Conservation (phyloP, 257 asterid genomes). For the Solanum clarkiae region DNA sequence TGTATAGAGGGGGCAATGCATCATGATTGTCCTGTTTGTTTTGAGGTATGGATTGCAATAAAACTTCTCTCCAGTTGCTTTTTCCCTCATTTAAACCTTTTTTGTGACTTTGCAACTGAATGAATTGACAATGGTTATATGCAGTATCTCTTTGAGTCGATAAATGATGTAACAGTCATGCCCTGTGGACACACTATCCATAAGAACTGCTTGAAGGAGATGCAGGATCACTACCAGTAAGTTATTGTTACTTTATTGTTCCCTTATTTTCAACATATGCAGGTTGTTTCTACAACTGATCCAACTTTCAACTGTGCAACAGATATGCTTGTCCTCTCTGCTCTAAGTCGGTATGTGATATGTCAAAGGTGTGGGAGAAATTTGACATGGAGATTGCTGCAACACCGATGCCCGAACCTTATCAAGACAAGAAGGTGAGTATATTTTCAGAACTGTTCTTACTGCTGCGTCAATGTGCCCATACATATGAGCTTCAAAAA, state of each 20-base stretch:
- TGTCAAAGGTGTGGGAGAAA: slow-evolving; percentile 87
- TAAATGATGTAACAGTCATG: slow-evolving; percentile 52
- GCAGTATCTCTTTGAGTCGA: slow-evolving; percentile 76
- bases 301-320: neutral
- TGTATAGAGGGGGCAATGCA: slow-evolving; percentile 94
- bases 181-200: slow-evolving; percentile 91
- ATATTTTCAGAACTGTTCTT: neutral
- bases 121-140: neutral
- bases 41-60: slow-evolving; percentile 38
- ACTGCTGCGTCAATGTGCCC: neutral
- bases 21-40: slow-evolving; percentile 88
- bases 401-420: slow-evolving; percentile 65
- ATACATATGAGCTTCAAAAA: neutral
- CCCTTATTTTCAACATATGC: neutral
- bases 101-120: neutral
- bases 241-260: neutral
- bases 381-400: slow-evolving; percentile 80
- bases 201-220: slow-evolving; percentile 64
- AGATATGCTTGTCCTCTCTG: slow-evolving; percentile 83
- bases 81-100: neutral
- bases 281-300: neutral
- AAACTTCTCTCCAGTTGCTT: neutral
- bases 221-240: slow-evolving; percentile 76
- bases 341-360: slow-evolving; percentile 73
- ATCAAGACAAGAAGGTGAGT: slow-evolving; percentile 39